Evolutionary conservation across 164 flowering plant species (phyloP).

Genomic region (Macadamia integrifolia): DNA sequence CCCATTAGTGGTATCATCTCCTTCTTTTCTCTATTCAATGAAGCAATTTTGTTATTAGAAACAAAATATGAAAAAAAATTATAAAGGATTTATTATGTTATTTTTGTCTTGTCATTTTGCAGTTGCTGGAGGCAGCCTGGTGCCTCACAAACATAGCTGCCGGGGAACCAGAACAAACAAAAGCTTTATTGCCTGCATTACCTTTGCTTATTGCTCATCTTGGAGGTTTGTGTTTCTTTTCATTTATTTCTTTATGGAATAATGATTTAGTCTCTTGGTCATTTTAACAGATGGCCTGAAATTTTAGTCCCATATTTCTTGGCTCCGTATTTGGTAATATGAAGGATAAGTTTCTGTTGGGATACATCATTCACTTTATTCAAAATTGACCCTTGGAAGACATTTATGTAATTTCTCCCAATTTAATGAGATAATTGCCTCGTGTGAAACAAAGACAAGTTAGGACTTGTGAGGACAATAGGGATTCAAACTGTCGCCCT

Average conservation of each 20-base stretch:
- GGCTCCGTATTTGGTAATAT: not conserved
- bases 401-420: no score
- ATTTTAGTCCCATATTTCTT: not conserved
- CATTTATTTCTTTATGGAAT: not conserved
- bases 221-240: conserved; percentile 56
- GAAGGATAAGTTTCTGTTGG: no score
- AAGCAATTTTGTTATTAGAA: no score
- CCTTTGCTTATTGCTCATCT: conserved; percentile 94
- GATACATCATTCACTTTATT: no score
- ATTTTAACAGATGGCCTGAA: not conserved
- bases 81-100: not conserved
- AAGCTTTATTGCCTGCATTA: conserved; percentile 82
- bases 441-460: no score
- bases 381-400: no score
- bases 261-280: not conserved
- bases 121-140: conserved; percentile 99
- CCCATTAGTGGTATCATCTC: no score
- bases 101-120: conserved; percentile 11
- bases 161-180: conserved; percentile 88
- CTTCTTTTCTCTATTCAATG: no score
- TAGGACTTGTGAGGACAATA: no score
- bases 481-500: no score
- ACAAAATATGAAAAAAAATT: not conserved
- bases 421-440: no score
- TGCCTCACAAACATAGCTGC: conserved; percentile 97